Base-by-base conservation (phyloP, 495 filamentous ascomycete genomes). In the Penicillium cinerascens region DNA sequence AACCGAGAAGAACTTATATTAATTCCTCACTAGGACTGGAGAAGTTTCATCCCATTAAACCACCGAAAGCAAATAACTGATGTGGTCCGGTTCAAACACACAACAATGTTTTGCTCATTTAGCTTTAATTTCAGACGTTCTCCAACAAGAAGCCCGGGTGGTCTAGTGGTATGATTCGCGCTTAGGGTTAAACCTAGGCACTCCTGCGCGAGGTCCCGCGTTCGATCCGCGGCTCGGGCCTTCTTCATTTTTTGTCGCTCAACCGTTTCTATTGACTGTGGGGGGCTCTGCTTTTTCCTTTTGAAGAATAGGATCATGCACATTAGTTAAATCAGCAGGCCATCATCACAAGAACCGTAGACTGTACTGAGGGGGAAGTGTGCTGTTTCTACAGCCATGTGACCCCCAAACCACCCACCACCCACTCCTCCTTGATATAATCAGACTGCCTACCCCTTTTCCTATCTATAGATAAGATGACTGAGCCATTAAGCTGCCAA, bases 121-220 rank as follows among this genome's bases (percentile, higher is more conserved):
- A 13, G 8, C 29, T 13, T 33, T 13, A 33, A 13, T 33, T 33
- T 33, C 29, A 1, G 6, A 8, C 3, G 29, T 13, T 15, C 11
- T 13, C 9, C 42, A 44, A 23, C 16, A 39, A 39, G 37, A 9
- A 52, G 60, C 61, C 66, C 59, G 59, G 60, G 60, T 70, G 63
- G 67, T 70, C 63, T 70, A 69, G 66, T 71, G 70, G 70, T 73
- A 73, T 73, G 66, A 73, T 73, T 73, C 70, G 69, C 68, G 68
- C 70, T 73, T 70, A 72, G 70, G 67, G 67, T 33, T 44, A 23
- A 60, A 57, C 51, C 61, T 58, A 52, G 57, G 51, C 56, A 60
- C 49, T 56, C 40, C 51, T 68, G 65, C 63, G 65, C 64, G 65
- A 68, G 63, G 65, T 61, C 67, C 67, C 67, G 65, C 37, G 37